A percentile compares a stretch with the other conserved stretches of the same genome.
Evolutionary conservation across 2,329 filamentous ascomycete species (phyloP).

Genomic region (Penicillium crustosum): DNA sequence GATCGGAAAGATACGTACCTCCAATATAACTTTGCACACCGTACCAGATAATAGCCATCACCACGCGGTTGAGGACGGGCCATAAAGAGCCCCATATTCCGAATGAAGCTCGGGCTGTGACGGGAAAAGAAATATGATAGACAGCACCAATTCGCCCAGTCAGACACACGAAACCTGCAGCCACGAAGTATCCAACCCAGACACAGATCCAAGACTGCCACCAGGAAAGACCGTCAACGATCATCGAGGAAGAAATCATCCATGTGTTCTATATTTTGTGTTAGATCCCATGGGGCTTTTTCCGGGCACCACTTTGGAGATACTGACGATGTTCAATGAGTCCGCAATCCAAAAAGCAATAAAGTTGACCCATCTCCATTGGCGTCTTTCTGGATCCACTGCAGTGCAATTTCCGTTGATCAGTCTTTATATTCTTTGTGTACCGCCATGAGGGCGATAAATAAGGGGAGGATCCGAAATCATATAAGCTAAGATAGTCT

Average conservation of each 20-base stretch:
- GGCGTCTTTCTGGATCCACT: constrained; percentile 74
- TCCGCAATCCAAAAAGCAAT: constrained; percentile 85
- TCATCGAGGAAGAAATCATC: constrained; percentile 89
- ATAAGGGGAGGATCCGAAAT: background rate
- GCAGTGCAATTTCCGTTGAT: constrained; percentile 33
- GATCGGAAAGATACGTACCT: constrained; percentile 35
- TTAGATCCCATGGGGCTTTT: constrained; percentile 1
- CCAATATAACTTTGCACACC: constrained; percentile 76
- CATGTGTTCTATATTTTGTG: constrained; percentile 65
- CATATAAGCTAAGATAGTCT: constrained; percentile 12
- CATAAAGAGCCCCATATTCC: constrained; percentile 87
- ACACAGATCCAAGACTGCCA: constrained; percentile 92
- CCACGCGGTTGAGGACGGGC: constrained; percentile 87
- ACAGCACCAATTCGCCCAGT: constrained; percentile 81
- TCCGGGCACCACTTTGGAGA: background rate
- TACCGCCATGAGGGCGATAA: background rate
- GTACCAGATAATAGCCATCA: constrained; percentile 85
- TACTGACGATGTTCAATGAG: constrained; percentile 70
- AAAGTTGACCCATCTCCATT: constrained; percentile 87
- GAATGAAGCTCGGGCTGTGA: constrained; percentile 74
- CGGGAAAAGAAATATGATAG: constrained; percentile 88
- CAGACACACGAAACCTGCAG: constrained; percentile 70
- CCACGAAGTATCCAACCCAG: constrained; percentile 79
- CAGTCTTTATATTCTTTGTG: background rate
- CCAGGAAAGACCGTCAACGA: constrained; percentile 76